A percentile compares a stretch with the other conserved stretches of the same genome.
phyloP scores from a whole-genome alignment of 1,284 basidiomycete genomes.

The Leccinum pallidistipes region DNA sequence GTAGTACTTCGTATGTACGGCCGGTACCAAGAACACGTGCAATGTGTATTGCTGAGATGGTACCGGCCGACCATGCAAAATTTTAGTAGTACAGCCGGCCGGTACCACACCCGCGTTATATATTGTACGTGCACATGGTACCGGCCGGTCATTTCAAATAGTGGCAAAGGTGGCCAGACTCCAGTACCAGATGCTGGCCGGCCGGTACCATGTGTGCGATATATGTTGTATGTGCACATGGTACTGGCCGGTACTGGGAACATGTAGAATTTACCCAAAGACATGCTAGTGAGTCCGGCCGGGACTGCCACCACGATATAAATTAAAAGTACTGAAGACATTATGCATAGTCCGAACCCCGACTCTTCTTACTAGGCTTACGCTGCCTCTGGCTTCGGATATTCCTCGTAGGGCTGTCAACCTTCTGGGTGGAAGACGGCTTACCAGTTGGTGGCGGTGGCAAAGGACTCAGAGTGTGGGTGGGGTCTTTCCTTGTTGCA shows the following conservation, averaged over 20 bases:
- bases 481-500: neutral
- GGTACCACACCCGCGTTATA: neutral
- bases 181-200: neutral
- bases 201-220: neutral
- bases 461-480: neutral
- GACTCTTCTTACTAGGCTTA: neutral
- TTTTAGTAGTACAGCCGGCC: neutral
- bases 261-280: no score
- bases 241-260: neutral
- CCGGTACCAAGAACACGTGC: no score
- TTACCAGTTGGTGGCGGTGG: neutral
- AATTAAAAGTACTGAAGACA: neutral
- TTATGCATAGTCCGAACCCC: neutral
- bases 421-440: neutral
- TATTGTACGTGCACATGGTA: neutral
- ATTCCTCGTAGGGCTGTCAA: neutral
- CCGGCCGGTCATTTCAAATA: neutral
- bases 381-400: neutral
- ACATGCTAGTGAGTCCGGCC: neutral
- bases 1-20: no score
- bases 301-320: neutral
- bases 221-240: neutral
- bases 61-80: neutral
- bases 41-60: no score
- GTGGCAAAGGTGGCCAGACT: neutral